Conservation (phyloP, 805 yeast genomes). For the Kuraishia hungarica region DNA sequence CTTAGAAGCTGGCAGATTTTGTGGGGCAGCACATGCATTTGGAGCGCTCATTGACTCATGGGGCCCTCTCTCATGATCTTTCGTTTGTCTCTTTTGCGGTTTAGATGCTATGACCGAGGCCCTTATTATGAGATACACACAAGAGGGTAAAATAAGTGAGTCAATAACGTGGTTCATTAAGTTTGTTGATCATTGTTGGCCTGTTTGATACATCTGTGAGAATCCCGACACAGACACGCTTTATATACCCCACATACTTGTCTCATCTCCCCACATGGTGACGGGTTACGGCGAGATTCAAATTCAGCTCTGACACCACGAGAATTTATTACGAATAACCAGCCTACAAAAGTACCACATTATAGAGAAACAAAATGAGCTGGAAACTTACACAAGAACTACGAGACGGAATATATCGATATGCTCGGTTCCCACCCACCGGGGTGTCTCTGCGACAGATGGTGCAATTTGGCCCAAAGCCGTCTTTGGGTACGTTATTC, state of each 20-base stretch:
- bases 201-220: not conserved
- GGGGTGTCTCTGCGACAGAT: constrained; percentile 79
- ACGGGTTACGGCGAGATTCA: not conserved
- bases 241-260: too few relatives aligned
- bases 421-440: constrained; percentile 72
- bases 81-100: not conserved
- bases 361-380: not conserved
- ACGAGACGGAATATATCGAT: constrained; percentile 47
- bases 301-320: not conserved
- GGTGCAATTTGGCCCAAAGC: constrained; percentile 84
- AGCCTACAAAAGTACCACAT: not conserved
- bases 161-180: not conserved
- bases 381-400: constrained; percentile 45
- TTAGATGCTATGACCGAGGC: too few relatives aligned
- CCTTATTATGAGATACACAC: too few relatives aligned
- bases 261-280: not conserved
- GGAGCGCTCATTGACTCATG: not conserved
- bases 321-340: not conserved
- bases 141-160: not conserved
- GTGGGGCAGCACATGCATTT: not conserved
- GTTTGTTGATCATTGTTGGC: not conserved
- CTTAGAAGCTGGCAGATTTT: not conserved
- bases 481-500: constrained; percentile 70
- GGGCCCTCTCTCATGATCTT: not conserved
- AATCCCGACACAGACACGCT: not conserved